Percentiles rank a stretch among this genome's conserved stretches.
Conservation (phyloP, 129 eudicot genomes). For the Chrysanthemum makinoi region DNA sequence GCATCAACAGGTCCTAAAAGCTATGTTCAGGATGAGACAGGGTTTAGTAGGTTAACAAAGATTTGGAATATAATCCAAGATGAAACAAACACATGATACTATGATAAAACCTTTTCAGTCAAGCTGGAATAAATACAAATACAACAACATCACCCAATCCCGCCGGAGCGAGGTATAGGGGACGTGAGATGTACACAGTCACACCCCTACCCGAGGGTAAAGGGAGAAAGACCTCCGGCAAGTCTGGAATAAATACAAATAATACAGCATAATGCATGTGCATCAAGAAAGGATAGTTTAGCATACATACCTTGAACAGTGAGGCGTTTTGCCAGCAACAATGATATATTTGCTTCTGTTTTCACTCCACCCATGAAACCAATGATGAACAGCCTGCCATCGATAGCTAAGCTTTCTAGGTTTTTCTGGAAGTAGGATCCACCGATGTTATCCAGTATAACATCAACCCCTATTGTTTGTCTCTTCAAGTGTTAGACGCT, state of each 20-base stretch:
- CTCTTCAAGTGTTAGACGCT: conserved; percentile 12
- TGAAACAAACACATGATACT: background rate
- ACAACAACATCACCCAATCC: too few relatives aligned
- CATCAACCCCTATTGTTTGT: conserved; percentile 72
- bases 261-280: conserved; percentile 6
- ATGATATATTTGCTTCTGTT: conserved; percentile 55
- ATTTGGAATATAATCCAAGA: background rate
- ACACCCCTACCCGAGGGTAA: too few relatives aligned
- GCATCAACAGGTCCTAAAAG: background rate
- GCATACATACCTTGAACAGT: conserved; percentile 74
- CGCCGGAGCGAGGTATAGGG: too few relatives aligned
- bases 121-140: background rate
- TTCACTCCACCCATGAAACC: conserved; percentile 84
- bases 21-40: background rate
- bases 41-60: background rate
- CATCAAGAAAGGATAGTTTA: conserved; percentile 16
- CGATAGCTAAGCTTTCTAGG: conserved; percentile 73
- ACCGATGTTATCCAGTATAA: conserved; percentile 81
- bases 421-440: conserved; percentile 77
- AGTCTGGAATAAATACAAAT: background rate
- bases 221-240: too few relatives aligned
- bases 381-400: conserved; percentile 94
- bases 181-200: too few relatives aligned
- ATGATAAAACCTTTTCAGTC: background rate
- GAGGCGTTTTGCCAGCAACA: conserved; percentile 71